phyloP scores from a whole-genome alignment of 179 eudicot genomes.

The Corrigiola litoralis region DNA sequence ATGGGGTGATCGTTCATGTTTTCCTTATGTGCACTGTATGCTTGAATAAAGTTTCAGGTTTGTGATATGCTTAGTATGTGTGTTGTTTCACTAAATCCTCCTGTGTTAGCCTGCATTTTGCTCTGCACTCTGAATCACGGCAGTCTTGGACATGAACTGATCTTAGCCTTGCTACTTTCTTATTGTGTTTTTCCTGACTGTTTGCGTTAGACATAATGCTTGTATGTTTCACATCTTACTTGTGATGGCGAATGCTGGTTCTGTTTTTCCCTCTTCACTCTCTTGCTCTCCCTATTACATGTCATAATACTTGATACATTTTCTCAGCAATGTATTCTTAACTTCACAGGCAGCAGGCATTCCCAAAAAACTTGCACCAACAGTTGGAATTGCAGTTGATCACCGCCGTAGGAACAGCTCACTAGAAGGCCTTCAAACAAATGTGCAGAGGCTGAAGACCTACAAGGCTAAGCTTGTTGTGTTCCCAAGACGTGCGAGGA shows the following conservation, averaged over 20 bases:
- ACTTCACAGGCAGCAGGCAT: constrained; percentile 71
- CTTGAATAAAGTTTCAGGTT: no score
- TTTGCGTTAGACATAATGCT: no score
- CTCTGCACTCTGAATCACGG: no score
- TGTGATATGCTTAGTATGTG: no score
- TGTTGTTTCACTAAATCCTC: no score
- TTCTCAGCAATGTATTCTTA: neutral
- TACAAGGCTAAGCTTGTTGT: constrained; percentile 88
- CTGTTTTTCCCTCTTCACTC: neutral
- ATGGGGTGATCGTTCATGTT: no score
- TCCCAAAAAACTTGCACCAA: constrained; percentile 76
- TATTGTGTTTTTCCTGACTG: no score
- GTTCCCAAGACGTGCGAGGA: constrained; percentile 73
- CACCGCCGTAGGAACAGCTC: constrained; percentile 79
- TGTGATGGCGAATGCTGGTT: neutral
- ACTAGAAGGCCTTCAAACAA: constrained; percentile 63
- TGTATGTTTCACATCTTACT: no score
- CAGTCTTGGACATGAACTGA: no score
- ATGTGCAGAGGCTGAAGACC: constrained; percentile 75
- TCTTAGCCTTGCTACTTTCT: no score
- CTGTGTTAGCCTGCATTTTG: no score
- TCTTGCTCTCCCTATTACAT: neutral
- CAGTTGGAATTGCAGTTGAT: constrained; percentile 81
- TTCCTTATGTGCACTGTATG: no score
- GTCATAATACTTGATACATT: neutral